These are phyloP conservation scores for Juglanconis oblonga DNA, from an alignment of 2,329 filamentous ascomycete species.

Conservation along the genomic window DNA sequence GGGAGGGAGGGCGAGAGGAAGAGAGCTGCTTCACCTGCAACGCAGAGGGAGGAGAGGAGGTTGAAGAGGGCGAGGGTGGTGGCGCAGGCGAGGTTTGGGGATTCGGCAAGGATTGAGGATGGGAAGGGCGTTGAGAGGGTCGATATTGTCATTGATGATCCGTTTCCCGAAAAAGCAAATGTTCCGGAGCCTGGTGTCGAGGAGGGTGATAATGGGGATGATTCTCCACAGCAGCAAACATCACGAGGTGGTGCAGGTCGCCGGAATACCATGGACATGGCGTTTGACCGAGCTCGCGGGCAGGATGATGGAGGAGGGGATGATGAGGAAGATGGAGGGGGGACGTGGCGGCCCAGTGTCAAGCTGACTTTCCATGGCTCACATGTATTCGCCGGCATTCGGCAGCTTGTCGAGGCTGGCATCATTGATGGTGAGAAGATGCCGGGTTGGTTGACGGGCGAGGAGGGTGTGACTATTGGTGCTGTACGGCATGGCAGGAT, in stretches of 20 bases:
- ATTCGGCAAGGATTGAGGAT: conserved; percentile 52
- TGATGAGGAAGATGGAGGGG: conserved; percentile 27
- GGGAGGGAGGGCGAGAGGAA: conserved; percentile 20
- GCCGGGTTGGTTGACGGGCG: conserved; percentile 90
- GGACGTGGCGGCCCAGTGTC: conserved; percentile 55
- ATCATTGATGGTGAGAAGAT: conserved; percentile 73
- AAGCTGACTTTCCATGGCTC: conserved; percentile 69
- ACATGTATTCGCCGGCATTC: conserved; percentile 78
- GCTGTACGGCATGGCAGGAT: conserved; percentile 67
- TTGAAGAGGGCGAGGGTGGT: conserved; percentile 59
- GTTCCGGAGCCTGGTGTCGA: conserved; percentile 18
- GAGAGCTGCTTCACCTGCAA: conserved; percentile 22
- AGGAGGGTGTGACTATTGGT: conserved; percentile 75
- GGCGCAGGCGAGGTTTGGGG: conserved; percentile 70
- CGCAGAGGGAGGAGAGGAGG: conserved; percentile 31
- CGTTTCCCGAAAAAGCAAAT: conserved; percentile 40
- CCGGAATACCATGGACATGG: conserved; percentile 35
- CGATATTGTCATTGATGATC: conserved; percentile 58
- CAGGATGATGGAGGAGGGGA: conserved; percentile 24
- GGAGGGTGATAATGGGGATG: conserved; percentile 14
- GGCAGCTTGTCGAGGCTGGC: conserved; percentile 73
- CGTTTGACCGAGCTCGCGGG: conserved; percentile 31
- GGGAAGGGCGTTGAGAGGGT: conserved; percentile 60
- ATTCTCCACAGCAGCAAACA: conserved; percentile 13
- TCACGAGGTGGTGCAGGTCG: conserved; percentile 11